These are phyloP conservation scores for Populus deltoides DNA, from an alignment of 345 rosid genomes.

Conservation along the genomic window DNA sequence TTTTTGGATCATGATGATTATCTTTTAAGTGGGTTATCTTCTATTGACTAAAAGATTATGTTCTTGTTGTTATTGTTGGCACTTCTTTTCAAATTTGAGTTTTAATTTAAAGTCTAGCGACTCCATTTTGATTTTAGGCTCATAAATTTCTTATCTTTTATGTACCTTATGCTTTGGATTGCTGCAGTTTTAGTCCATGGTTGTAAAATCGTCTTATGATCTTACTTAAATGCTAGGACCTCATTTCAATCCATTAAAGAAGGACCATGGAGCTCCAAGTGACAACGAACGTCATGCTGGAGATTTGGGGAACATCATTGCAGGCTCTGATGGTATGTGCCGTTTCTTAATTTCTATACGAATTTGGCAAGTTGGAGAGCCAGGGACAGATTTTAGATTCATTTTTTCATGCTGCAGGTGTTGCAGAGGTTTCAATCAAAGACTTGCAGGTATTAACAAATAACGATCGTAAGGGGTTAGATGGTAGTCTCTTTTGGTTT, in stretches of 20 bases:
- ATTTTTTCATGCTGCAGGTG: slow-evolving; percentile 50
- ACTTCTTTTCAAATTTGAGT: background rate
- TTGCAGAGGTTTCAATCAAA: slow-evolving; percentile 72
- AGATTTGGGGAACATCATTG: slow-evolving; percentile 85
- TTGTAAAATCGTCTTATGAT: background rate
- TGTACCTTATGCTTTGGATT: background rate
- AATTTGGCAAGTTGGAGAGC: background rate
- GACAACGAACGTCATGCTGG: slow-evolving; percentile 87
- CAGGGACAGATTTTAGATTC: background rate
- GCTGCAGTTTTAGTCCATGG: background rate
- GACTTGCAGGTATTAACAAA: slow-evolving; percentile 50
- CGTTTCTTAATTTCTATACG: background rate
- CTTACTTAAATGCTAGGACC: slow-evolving; percentile 50
- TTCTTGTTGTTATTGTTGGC: background rate
- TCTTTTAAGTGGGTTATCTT: background rate
- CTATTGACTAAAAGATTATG: background rate
- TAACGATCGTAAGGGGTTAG: background rate
- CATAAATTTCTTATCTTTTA: background rate
- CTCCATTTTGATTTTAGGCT: background rate
- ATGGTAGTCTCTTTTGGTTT: background rate
- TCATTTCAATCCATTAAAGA: slow-evolving; percentile 89
- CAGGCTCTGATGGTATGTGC: slow-evolving; percentile 63
- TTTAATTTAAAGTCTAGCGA: background rate
- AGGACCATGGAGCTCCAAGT: slow-evolving; percentile 70
- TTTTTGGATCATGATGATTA: background rate